Percentiles rank a stretch among this genome's conserved stretches.
phyloP scores from a whole-genome alignment of 2,329 filamentous ascomycete species.

The Trematosphaeria pertusa region DNA sequence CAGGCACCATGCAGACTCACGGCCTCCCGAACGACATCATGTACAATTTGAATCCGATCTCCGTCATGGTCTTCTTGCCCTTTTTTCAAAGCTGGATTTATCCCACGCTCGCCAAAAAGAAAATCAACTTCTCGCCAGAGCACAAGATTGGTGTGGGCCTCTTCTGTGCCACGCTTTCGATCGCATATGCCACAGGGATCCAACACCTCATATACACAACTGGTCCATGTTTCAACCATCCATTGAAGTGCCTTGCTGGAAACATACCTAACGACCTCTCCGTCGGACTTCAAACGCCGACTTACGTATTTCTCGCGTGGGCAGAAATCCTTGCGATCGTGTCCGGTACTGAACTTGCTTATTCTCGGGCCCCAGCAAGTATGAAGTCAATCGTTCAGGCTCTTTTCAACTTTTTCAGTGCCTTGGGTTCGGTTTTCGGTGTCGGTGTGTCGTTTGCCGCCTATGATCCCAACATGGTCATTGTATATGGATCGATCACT shows the following conservation, averaged over 20 bases:
- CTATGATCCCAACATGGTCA: conserved; percentile 20
- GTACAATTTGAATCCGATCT: conserved; percentile 75
- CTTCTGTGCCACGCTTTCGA: conserved; percentile 20
- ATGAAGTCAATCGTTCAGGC: conserved; percentile 43
- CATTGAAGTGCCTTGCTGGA: conserved; percentile 44
- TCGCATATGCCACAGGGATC: conserved; percentile 25
- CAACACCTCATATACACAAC: conserved; percentile 34
- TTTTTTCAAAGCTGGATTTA: conserved; percentile 41
- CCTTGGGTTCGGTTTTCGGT: conserved; percentile 24
- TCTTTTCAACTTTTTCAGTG: conserved; percentile 22
- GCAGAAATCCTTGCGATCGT: conserved; percentile 50
- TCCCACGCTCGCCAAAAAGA: conserved; percentile 11
- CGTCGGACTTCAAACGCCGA: conserved; percentile 46
- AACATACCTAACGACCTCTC: conserved; percentile 41
- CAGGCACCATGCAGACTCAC: conserved; percentile 46
- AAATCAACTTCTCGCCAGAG: conserved; percentile 17
- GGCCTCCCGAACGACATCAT: conserved; percentile 78
- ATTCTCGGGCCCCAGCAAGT: conserved; percentile 46
- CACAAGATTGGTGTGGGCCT: conserved; percentile 20
- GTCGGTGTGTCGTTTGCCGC: conserved; percentile 24
- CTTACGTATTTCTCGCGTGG: conserved; percentile 43
- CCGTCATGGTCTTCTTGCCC: conserved; percentile 75
- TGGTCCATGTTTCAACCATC: conserved; percentile 37
- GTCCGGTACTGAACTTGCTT: conserved; percentile 49
- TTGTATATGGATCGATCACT: conserved; percentile 16